Conservation (phyloP, 495 filamentous ascomycete species). For the Penicilliopsis zonata region DNA sequence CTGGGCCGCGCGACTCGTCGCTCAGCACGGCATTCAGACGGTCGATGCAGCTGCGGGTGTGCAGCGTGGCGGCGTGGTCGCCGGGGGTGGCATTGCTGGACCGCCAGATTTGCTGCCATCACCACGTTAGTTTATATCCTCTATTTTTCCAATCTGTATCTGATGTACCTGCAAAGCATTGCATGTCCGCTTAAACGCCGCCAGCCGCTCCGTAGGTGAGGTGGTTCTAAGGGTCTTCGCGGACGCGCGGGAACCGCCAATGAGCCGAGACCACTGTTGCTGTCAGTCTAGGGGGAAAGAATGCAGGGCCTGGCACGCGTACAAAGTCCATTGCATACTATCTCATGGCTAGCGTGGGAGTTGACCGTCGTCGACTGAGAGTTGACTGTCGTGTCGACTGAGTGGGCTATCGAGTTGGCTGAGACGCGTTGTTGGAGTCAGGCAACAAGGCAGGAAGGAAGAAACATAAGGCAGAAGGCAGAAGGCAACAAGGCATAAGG, state of each 20-base stretch:
- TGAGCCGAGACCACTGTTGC: conserved; percentile 72
- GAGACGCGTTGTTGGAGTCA: no score
- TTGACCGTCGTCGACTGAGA: no score
- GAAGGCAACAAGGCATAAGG: no score
- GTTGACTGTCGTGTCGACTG: no score
- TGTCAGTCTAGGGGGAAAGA: background rate
- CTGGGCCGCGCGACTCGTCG: conserved; percentile 78
- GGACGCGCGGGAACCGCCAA: conserved; percentile 64
- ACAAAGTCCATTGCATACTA: conserved; percentile 39
- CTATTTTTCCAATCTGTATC: background rate
- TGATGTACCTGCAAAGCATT: conserved; percentile 63
- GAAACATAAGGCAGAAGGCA: no score
- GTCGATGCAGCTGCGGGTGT: conserved; percentile 44
- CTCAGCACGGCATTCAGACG: conserved; percentile 66
- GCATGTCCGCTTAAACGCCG: conserved; percentile 82
- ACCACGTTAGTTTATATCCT: conserved; percentile 1
- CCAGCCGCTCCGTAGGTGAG: conserved; percentile 75
- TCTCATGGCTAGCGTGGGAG: no score
- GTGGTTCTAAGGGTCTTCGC: conserved; percentile 50
- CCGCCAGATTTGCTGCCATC: conserved; percentile 66
- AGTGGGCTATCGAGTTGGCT: no score
- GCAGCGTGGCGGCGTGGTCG: conserved; percentile 35
- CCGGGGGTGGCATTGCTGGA: conserved; percentile 40
- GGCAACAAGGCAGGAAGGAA: no score
- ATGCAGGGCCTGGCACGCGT: conserved; percentile 3